Conservation (phyloP, 1,284 basidiomycete species). For the Rhodotorula sp. region DNA sequence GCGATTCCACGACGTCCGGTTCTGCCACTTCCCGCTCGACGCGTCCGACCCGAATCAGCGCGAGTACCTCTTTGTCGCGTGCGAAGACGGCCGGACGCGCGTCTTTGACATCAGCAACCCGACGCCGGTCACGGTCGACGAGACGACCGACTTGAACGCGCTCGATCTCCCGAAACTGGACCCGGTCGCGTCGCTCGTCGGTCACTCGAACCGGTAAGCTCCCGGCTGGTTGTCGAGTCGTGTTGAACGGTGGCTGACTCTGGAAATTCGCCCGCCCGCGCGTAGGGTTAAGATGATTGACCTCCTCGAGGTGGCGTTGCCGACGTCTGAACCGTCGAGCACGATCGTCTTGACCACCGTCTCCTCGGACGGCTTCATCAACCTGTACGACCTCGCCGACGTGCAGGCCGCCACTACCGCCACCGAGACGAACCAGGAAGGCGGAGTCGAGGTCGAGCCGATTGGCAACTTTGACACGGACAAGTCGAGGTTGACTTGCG, state of each 20-base stretch:
- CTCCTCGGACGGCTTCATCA: constrained; percentile 80
- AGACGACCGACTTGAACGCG: constrained; percentile 38
- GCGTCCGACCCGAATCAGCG: constrained; percentile 52
- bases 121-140: constrained; percentile 43
- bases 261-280: constrained; percentile 4
- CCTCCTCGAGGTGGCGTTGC: constrained; percentile 60
- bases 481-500: constrained; percentile 76
- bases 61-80: constrained; percentile 73
- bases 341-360: constrained; percentile 70
- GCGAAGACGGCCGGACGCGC: constrained; percentile 79
- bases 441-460: constrained; percentile 57
- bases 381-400: constrained; percentile 68
- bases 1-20: constrained; percentile 75
- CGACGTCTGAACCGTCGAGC: constrained; percentile 47
- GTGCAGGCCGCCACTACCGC: constrained; percentile 45
- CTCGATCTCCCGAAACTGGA: constrained; percentile 50
- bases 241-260: not conserved
- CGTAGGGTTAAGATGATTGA: constrained; percentile 69
- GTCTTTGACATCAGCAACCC: constrained; percentile 53
- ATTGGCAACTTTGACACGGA: constrained; percentile 74
- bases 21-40: constrained; percentile 57
- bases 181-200: constrained; percentile 64
- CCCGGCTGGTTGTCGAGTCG: not conserved
- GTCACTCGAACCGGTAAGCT: constrained; percentile 70
- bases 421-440: constrained; percentile 18